Percentiles rank a stretch among this genome's conserved stretches.
These are phyloP conservation scores for Wickerhamiella kurtzmanii DNA, from an alignment of 805 yeast species.

Conservation along the genomic window DNA sequence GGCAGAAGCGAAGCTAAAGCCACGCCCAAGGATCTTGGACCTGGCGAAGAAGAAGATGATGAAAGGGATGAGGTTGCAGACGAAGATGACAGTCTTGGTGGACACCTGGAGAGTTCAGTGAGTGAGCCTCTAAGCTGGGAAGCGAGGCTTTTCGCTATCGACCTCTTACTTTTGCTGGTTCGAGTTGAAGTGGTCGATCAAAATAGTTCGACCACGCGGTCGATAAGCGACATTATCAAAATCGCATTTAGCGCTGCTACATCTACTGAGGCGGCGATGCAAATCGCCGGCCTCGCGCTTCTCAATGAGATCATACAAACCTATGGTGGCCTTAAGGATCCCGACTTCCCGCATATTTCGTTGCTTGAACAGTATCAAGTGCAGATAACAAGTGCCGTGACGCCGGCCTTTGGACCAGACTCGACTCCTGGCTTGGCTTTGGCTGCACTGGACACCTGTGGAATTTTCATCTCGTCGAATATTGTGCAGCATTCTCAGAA, in stretches of 20 bases:
- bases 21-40: background rate
- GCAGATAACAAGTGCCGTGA: slow-evolving; percentile 75
- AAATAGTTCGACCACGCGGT: slow-evolving; percentile 16
- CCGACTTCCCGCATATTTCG: slow-evolving; percentile 55
- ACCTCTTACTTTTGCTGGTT: slow-evolving; percentile 24
- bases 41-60: slow-evolving; percentile 18
- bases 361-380: slow-evolving; percentile 89
- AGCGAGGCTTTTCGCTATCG: slow-evolving; percentile 29
- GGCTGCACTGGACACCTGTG: slow-evolving; percentile 63
- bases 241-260: slow-evolving; percentile 74
- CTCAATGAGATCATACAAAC: slow-evolving; percentile 48
- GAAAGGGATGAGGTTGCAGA: slow-evolving; percentile 34
- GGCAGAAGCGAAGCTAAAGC: too few species aligned
- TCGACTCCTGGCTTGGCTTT: slow-evolving; percentile 63
- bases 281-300: slow-evolving; percentile 51
- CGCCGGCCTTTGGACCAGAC: slow-evolving; percentile 69
- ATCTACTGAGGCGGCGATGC: slow-evolving; percentile 45
- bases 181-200: slow-evolving; percentile 14
- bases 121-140: slow-evolving; percentile 33
- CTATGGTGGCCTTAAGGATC: slow-evolving; percentile 53
- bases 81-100: slow-evolving; percentile 24
- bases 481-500: slow-evolving; percentile 36
- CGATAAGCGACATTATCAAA: slow-evolving; percentile 48
- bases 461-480: slow-evolving; percentile 56
- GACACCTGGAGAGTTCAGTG: slow-evolving; percentile 12